Conservation (phyloP, 176 grass and related monocot species). For the Ensete ventricosum region DNA sequence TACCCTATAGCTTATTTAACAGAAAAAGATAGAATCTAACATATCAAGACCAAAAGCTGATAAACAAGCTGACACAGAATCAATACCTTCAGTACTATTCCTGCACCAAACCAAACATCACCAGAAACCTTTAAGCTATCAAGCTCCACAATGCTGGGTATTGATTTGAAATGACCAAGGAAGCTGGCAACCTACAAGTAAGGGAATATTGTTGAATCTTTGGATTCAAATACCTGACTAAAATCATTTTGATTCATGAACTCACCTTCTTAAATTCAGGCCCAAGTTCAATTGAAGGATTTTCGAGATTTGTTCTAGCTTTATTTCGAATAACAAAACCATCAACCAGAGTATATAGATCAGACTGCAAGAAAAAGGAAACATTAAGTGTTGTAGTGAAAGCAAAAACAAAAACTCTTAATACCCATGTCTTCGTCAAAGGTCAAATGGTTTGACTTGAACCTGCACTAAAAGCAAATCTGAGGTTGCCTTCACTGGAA, state of each 20-base stretch:
- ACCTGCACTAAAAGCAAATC: conserved; percentile 94
- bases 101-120: conserved; percentile 75
- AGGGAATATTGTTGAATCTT: not conserved
- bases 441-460: conserved; percentile 14
- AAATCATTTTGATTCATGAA: not conserved
- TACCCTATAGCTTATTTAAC: not conserved
- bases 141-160: conserved; percentile 90
- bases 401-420: not conserved
- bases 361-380: conserved; percentile 45
- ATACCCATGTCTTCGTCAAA: conserved; percentile 6
- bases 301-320: conserved; percentile 59
- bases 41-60: not conserved
- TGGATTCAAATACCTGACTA: not conserved
- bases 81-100: conserved; percentile 71
- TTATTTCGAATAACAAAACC: conserved; percentile 73
- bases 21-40: conserved; percentile 3
- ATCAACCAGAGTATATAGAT: conserved; percentile 86
- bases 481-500: conserved; percentile 91
- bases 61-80: not conserved
- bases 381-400: conserved; percentile 3
- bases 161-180: conserved; percentile 75
- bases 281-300: conserved; percentile 76
- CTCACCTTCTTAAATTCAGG: conserved; percentile 92
- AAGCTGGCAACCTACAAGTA: conserved; percentile 55
- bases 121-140: conserved; percentile 89